Evolutionary conservation across 2,329 filamentous ascomycete genomes (phyloP).

Genomic region (Neofusicoccum cordaticola): DNA sequence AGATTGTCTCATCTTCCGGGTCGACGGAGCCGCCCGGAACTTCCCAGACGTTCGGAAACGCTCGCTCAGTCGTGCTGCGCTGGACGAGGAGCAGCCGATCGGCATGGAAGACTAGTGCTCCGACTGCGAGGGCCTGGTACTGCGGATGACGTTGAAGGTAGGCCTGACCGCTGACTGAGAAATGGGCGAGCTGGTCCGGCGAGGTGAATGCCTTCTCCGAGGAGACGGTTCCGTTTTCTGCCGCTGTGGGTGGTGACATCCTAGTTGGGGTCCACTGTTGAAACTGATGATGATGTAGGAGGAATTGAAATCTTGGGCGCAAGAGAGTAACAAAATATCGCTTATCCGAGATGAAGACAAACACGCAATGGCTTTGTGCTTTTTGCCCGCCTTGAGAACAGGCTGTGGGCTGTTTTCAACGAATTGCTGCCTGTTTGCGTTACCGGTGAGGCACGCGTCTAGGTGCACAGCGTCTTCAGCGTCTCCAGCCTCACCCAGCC

Average conservation of each 20-base stretch:
- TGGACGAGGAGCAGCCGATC: conserved; percentile 35
- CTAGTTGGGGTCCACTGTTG: conserved; percentile 12
- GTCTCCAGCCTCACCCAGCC: not conserved
- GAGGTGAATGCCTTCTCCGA: not conserved
- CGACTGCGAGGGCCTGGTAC: conserved; percentile 29
- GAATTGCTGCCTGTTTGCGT: not conserved
- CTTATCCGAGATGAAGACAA: not conserved
- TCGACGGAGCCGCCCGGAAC: conserved; percentile 52
- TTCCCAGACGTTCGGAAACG: conserved; percentile 43
- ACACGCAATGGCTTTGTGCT: not conserved
- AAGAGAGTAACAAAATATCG: not conserved
- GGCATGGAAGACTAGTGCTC: conserved; percentile 32
- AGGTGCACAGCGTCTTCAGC: not conserved
- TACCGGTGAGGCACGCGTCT: not conserved
- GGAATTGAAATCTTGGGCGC: not conserved
- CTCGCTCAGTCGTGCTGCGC: conserved; percentile 33
- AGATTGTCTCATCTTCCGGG: conserved; percentile 44
- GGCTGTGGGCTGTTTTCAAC: not conserved
- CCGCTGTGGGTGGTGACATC: not conserved
- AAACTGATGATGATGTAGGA: not conserved
- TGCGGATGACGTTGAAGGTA: conserved; percentile 29
- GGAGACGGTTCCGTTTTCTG: not conserved
- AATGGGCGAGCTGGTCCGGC: not conserved
- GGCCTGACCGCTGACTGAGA: conserved; percentile 27
- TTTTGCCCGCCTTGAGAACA: not conserved